Conservation (phyloP, 164 flowering plant genomes). For the Buxus sempervirens region DNA sequence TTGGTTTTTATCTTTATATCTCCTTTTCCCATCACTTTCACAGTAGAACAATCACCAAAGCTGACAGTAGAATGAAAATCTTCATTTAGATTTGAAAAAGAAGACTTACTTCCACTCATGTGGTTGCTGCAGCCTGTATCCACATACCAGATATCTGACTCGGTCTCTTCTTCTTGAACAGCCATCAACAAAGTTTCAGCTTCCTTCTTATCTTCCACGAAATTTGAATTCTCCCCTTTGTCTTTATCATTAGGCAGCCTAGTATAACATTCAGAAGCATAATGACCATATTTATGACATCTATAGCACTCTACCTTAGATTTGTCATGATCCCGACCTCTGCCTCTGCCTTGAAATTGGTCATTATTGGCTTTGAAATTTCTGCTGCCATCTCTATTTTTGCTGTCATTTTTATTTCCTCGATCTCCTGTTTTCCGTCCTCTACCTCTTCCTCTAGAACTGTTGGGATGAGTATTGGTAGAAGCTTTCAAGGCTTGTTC, state of each 20-base stretch:
- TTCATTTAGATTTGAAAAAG: conserved; percentile 16
- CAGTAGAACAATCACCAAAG: conserved; percentile 2
- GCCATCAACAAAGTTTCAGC: conserved; percentile 11
- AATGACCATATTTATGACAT: conserved; percentile 22
- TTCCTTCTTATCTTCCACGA: conserved; percentile 9
- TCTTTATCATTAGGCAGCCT: conserved; percentile 8
- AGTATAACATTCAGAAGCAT: conserved; percentile 11
- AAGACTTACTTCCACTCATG: conserved; percentile 20
- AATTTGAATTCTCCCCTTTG: conserved; percentile 11
- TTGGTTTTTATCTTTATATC: conserved; percentile 13
- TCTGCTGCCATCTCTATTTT: too few species aligned
- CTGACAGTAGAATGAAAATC: conserved; percentile 2
- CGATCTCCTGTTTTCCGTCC: too few species aligned
- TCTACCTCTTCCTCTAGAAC: conserved; percentile 4
- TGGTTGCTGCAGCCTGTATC: conserved; percentile 16
- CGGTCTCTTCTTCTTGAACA: not conserved
- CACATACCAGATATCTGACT: conserved; percentile 9
- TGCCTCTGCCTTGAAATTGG: conserved; percentile 12
- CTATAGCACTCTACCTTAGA: conserved; percentile 27
- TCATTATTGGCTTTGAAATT: too few species aligned
- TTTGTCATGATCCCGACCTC: conserved; percentile 17
- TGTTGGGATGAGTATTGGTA: conserved; percentile 5
- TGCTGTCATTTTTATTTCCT: too few species aligned
- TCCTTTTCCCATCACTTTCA: conserved; percentile 9
- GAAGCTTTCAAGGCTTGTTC: conserved; percentile 24